Percentiles rank a stretch among this genome's conserved stretches.
These are phyloP conservation scores for Naganishia friedmannii DNA, from an alignment of 768 basidiomycete species.

Conservation along the genomic window DNA sequence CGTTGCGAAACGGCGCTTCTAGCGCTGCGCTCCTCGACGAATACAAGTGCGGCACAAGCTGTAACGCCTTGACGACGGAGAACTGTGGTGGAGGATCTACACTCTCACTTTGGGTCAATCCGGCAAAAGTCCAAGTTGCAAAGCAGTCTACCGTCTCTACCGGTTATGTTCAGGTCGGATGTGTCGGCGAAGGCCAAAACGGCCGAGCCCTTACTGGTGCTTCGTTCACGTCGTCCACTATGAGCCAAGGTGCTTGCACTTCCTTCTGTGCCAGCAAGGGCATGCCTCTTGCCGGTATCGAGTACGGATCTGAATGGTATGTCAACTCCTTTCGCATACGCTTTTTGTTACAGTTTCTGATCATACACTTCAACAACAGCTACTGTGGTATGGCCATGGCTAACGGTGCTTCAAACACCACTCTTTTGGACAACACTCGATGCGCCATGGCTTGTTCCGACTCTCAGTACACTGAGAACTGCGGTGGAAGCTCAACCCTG, in stretches of 20 bases:
- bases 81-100: conserved; percentile 48
- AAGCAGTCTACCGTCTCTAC: background rate
- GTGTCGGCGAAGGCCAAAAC: conserved; percentile 47
- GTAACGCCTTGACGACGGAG: conserved; percentile 42
- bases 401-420: conserved; percentile 48
- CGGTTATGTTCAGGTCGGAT: conserved; percentile 38
- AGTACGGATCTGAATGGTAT: conserved; percentile 41
- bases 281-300: conserved; percentile 46
- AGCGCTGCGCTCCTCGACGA: conserved; percentile 42
- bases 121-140: conserved; percentile 34
- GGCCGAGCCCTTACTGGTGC: conserved; percentile 46
- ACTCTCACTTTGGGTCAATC: conserved; percentile 46
- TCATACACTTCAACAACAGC: conserved; percentile 33
- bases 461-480: conserved; percentile 45
- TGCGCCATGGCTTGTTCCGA: conserved; percentile 44
- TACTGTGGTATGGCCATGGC: conserved; percentile 48
- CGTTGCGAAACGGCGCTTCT: conserved; percentile 47
- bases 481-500: conserved; percentile 45
- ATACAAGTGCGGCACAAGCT: conserved; percentile 40
- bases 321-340: background rate
- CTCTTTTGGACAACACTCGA: conserved; percentile 38
- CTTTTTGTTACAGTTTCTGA: background rate
- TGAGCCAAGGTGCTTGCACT: conserved; percentile 44
- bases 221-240: conserved; percentile 39
- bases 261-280: conserved; percentile 32